phyloP scores from a whole-genome alignment of 306 rosid species.

The Begonia masoniana region DNA sequence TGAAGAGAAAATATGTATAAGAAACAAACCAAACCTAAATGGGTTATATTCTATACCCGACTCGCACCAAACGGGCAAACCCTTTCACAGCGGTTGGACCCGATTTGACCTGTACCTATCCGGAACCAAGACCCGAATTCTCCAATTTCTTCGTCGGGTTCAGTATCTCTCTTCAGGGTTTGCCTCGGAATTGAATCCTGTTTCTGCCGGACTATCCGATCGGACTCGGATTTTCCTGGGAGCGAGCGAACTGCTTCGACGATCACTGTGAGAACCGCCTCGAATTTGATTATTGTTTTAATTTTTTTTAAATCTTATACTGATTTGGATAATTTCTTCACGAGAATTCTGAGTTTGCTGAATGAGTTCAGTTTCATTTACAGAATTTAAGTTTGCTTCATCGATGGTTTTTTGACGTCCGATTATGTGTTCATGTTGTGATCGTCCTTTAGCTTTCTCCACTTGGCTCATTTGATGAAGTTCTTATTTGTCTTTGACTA shows the following conservation, averaged over 20 bases:
- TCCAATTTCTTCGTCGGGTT: background rate
- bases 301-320: background rate
- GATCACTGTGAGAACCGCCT: slow-evolving; percentile 9
- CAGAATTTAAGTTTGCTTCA: background rate
- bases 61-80: background rate
- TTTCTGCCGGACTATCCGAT: slow-evolving; percentile 11
- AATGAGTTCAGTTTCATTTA: background rate
- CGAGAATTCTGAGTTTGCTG: slow-evolving; percentile 1
- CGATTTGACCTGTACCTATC: background rate
- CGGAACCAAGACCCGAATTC: background rate
- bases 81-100: background rate
- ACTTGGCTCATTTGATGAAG: background rate
- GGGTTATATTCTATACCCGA: too few relatives aligned
- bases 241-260: background rate
- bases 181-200: background rate
- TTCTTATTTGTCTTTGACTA: too few relatives aligned
- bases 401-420: background rate
- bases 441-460: background rate
- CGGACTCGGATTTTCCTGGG: slow-evolving; percentile 2
- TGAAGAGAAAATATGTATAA: too few relatives aligned
- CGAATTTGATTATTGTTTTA: slow-evolving; percentile 4
- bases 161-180: background rate
- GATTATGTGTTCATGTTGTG: background rate
- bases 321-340: background rate
- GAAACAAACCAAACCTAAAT: too few relatives aligned